Evolutionary conservation across 805 yeast species (phyloP).

Genomic region (Zygosaccharomyces kombuchaensis): DNA sequence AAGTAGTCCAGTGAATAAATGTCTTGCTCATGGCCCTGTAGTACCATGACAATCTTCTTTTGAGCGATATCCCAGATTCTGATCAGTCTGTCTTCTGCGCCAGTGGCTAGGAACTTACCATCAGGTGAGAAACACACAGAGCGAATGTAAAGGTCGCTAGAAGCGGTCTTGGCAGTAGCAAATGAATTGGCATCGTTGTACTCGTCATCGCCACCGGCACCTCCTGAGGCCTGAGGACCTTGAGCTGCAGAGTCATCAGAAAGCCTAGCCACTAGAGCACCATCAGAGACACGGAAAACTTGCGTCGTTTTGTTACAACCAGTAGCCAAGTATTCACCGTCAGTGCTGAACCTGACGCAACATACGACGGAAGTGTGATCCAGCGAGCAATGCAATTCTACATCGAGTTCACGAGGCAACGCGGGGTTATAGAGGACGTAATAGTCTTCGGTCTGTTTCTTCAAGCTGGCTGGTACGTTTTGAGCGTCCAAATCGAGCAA

Average conservation of each 20-base stretch:
- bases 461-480: slow-evolving; percentile 68
- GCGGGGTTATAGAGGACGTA: slow-evolving; percentile 89
- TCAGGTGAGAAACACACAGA: slow-evolving; percentile 97
- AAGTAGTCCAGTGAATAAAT: slow-evolving; percentile 92
- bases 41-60: slow-evolving; percentile 75
- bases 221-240: slow-evolving; percentile 7
- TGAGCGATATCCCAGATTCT: slow-evolving; percentile 94
- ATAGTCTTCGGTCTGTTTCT: slow-evolving; percentile 79
- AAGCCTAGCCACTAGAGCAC: slow-evolving; percentile 80
- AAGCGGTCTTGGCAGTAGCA: slow-evolving; percentile 54
- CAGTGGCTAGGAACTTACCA: slow-evolving; percentile 88
- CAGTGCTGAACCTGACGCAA: slow-evolving; percentile 88
- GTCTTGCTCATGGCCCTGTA: slow-evolving; percentile 96
- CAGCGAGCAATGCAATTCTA: slow-evolving; percentile 81
- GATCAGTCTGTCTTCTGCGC: slow-evolving; percentile 84
- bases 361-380: slow-evolving; percentile 95
- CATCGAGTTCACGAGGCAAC: slow-evolving; percentile 69
- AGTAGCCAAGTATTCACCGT: slow-evolving; percentile 90
- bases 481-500: slow-evolving; percentile 75
- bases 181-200: slow-evolving; percentile 32
- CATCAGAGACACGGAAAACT: slow-evolving; percentile 87
- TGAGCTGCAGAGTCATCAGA: slow-evolving; percentile 65
- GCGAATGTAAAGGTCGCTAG: slow-evolving; percentile 80
- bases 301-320: slow-evolving; percentile 96
- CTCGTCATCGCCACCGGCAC: slow-evolving; percentile 22